Percentiles rank a stretch among this genome's conserved stretches.
These are phyloP conservation scores for Venturia pyrina DNA, from an alignment of 2,329 filamentous ascomycete genomes.

Conservation along the genomic window DNA sequence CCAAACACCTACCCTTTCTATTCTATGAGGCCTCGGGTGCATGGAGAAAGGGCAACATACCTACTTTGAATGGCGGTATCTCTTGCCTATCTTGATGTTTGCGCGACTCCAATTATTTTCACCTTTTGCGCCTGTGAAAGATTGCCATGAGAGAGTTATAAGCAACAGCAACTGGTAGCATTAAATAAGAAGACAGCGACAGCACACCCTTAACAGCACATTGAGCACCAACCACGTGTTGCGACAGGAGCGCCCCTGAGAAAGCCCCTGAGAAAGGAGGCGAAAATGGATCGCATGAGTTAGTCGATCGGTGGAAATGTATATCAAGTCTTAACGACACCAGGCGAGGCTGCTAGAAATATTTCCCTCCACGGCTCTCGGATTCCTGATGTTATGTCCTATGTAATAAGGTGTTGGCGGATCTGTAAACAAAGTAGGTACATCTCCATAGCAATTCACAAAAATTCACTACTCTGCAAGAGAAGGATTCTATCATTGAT, in stretches of 20 bases:
- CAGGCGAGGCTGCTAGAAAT: no score
- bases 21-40: slow-evolving; percentile 45
- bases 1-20: slow-evolving; percentile 50
- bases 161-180: background rate
- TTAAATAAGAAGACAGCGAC: no score
- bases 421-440: background rate
- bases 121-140: no score
- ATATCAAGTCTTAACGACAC: no score
- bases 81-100: background rate
- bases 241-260: background rate
- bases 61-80: background rate
- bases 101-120: background rate
- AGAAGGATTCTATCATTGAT: background rate
- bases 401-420: no score
- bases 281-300: no score
- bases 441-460: background rate
- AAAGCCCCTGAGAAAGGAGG: no score
- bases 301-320: no score
- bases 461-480: background rate
- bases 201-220: no score
- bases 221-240: background rate
- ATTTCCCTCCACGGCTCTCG: no score
- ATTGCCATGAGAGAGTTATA: no score
- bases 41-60: slow-evolving; percentile 54
- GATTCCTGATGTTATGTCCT: no score